Conservation (phyloP, 192 early-diverging fungal species). For the Gaertneriomyces semiglobifer region DNA sequence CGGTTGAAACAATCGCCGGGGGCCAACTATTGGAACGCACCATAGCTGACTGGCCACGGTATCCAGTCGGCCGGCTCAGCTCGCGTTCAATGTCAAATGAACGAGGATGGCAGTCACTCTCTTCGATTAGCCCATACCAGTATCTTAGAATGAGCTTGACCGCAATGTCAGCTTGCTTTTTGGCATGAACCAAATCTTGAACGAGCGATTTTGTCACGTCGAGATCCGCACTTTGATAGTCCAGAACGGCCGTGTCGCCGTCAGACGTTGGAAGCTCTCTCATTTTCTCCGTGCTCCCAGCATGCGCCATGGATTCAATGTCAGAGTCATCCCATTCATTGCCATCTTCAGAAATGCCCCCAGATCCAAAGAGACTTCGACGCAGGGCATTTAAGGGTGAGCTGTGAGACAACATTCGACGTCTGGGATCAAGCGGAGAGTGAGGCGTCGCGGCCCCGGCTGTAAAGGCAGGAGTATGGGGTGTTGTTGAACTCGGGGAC, state of each 20-base stretch:
- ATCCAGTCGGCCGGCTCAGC: neutral
- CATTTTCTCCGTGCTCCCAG: no score
- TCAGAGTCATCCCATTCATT: no score
- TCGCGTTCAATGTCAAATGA: no score
- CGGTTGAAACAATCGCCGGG: constrained; percentile 56
- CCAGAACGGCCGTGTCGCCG: constrained; percentile 11
- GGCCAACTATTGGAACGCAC: constrained; percentile 66
- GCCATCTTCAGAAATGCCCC: no score
- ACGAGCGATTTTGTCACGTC: constrained; percentile 32
- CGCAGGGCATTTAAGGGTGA: no score
- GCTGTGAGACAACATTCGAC: no score
- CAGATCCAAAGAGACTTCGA: no score
- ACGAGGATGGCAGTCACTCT: neutral
- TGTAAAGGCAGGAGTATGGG: no score
- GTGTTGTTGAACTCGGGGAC: no score
- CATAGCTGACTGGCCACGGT: constrained; percentile 14
- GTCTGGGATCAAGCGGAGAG: no score
- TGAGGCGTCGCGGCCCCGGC: no score
- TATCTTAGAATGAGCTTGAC: constrained; percentile 25
- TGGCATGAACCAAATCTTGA: constrained; percentile 39
- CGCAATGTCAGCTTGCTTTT: constrained; percentile 34
- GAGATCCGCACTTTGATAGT: constrained; percentile 30
- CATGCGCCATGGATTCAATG: no score
- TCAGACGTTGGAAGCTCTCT: neutral
- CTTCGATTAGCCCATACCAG: constrained; percentile 30